Conservation (phyloP, 2,329 filamentous ascomycete species). For the Sordariomycetes sp. region DNA sequence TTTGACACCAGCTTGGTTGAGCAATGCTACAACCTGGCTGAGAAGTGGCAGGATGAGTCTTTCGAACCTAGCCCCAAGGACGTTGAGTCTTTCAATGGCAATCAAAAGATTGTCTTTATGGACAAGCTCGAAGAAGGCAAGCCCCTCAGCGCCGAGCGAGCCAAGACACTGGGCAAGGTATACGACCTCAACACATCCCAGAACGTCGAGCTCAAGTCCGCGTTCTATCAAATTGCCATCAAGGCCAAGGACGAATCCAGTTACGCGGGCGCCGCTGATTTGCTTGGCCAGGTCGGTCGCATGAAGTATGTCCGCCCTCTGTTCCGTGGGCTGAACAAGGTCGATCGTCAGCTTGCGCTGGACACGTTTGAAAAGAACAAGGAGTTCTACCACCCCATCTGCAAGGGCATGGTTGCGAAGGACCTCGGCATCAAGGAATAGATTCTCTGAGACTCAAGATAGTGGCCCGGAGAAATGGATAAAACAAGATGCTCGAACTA, state of each 20-base stretch:
- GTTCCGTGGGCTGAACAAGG: conserved; percentile 65
- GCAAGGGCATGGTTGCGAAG: conserved; percentile 77
- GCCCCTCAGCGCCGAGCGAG: conserved; percentile 54
- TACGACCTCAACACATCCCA: conserved; percentile 68
- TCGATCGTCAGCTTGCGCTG: conserved; percentile 66
- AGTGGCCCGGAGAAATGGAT: not conserved
- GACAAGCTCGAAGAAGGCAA: conserved; percentile 61
- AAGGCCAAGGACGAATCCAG: conserved; percentile 60
- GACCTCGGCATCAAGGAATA: conserved; percentile 39
- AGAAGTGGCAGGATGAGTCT: conserved; percentile 64
- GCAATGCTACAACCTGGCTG: conserved; percentile 71
- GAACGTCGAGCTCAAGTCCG: conserved; percentile 78
- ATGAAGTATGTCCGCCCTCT: conserved; percentile 97
- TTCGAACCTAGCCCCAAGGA: conserved; percentile 61
- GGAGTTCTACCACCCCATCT: conserved; percentile 95
- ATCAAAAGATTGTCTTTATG: conserved; percentile 88
- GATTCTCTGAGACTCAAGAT: not conserved
- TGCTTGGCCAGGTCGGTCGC: conserved; percentile 74
- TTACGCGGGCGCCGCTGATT: conserved; percentile 61
- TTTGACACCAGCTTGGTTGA: conserved; percentile 87
- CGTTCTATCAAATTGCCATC: conserved; percentile 75
- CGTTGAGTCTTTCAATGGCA: conserved; percentile 66
- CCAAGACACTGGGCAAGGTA: conserved; percentile 61
- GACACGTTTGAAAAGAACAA: conserved; percentile 79
- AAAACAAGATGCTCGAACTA: not conserved